Evolutionary conservation across 2,329 filamentous ascomycete species (phyloP).

Genomic region (Alternaria tenuissima): DNA sequence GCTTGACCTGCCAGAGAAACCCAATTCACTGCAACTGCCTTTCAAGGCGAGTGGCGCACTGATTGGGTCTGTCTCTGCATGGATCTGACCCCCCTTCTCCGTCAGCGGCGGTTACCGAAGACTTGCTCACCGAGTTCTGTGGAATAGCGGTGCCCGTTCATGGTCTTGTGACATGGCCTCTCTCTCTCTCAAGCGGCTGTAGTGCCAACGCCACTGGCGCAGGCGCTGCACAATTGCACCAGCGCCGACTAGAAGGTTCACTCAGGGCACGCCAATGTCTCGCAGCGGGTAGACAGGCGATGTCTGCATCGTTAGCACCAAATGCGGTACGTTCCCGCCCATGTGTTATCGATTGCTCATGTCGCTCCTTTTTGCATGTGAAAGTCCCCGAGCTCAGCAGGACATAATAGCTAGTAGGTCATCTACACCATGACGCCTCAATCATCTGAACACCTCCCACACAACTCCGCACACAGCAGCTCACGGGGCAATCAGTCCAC

Average conservation of each 20-base stretch:
- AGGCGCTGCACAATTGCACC: constrained; percentile 34
- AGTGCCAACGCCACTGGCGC: constrained; percentile 37
- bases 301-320: constrained; percentile 26
- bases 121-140: constrained; percentile 29
- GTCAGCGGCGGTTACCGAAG: constrained; percentile 30
- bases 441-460: constrained; percentile 3
- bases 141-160: constrained; percentile 21
- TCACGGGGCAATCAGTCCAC: constrained; percentile 38
- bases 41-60: constrained; percentile 16
- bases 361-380: constrained; percentile 37
- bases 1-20: constrained; percentile 22
- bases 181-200: constrained; percentile 24
- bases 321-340: constrained; percentile 29
- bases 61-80: constrained; percentile 22
- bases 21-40: constrained; percentile 32
- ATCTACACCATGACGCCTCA: constrained; percentile 15
- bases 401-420: constrained; percentile 29
- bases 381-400: constrained; percentile 37
- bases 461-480: constrained; percentile 21
- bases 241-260: constrained; percentile 24
- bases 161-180: constrained; percentile 45
- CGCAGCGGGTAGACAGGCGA: constrained; percentile 39
- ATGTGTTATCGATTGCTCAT: constrained; percentile 27
- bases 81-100: constrained; percentile 16
- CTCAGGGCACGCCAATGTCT: constrained; percentile 42